A percentile compares a stretch with the other conserved stretches of the same genome.
These are phyloP conservation scores for Pueraria montana DNA, from an alignment of 306 rosid species.

Conservation along the genomic window DNA sequence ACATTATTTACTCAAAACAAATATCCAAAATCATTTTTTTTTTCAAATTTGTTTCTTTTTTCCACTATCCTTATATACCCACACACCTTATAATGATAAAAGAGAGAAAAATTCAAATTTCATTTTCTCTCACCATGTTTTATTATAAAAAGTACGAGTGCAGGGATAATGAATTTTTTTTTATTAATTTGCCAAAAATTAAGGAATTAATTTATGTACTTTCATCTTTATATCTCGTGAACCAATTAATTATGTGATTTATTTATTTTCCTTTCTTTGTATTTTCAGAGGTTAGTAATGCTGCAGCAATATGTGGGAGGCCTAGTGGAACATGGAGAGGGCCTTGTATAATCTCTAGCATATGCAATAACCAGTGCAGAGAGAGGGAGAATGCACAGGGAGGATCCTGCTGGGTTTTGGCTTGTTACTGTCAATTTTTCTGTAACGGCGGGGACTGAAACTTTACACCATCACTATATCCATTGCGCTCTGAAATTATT, in stretches of 20 bases:
- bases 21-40: background rate
- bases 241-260: background rate
- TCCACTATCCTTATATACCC: background rate
- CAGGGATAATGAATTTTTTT: background rate
- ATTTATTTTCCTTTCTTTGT: background rate
- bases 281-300: slow-evolving; percentile 20
- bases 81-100: no score
- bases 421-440: background rate
- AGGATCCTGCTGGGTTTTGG: slow-evolving; percentile 18
- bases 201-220: background rate
- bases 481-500: no score
- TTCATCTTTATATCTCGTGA: background rate
- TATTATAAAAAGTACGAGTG: background rate
- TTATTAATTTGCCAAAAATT: background rate
- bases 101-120: no score
- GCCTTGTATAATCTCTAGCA: slow-evolving; percentile 14
- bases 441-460: background rate
- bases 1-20: background rate
- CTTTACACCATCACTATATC: background rate
- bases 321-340: slow-evolving; percentile 43
- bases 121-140: no score
- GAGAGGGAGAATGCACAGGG: slow-evolving; percentile 11
- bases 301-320: slow-evolving; percentile 3
- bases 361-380: slow-evolving; percentile 19
- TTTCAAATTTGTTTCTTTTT: background rate